A percentile compares a stretch with the other conserved stretches of the same genome.
These are phyloP conservation scores for Torulaspora delbrueckii DNA, from an alignment of 805 yeast genomes.

Conservation along the genomic window DNA sequence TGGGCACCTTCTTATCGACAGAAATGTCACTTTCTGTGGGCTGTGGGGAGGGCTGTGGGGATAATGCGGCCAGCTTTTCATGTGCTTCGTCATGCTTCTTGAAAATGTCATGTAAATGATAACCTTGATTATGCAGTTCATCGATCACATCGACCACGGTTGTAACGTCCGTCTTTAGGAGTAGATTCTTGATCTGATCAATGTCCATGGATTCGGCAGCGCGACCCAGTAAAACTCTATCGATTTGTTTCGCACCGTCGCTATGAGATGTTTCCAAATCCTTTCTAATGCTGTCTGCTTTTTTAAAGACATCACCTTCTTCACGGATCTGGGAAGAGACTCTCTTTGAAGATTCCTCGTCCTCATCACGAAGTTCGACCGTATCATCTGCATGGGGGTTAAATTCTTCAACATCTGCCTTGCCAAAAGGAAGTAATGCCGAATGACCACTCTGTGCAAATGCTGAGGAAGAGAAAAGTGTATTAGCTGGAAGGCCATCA, in stretches of 20 bases:
- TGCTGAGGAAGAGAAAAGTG: slow-evolving; percentile 24
- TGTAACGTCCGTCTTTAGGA: slow-evolving; percentile 38
- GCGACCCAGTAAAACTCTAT: slow-evolving; percentile 24
- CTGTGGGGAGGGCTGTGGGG: slow-evolving; percentile 7
- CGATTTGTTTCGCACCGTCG: slow-evolving; percentile 14
- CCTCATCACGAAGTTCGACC: slow-evolving; percentile 29
- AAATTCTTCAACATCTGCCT: slow-evolving; percentile 26
- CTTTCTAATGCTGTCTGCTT: slow-evolving; percentile 16
- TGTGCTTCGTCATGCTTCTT: slow-evolving; percentile 23
- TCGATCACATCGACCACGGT: slow-evolving; percentile 38
- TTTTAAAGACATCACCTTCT: slow-evolving; percentile 28
- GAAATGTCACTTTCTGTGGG: background rate
- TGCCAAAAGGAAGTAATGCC: slow-evolving; percentile 38
- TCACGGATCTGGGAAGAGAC: slow-evolving; percentile 18
- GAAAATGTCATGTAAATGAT: slow-evolving; percentile 37
- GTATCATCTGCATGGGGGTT: slow-evolving; percentile 32
- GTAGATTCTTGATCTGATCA: slow-evolving; percentile 36
- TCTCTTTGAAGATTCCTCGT: slow-evolving; percentile 12
- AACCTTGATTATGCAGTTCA: slow-evolving; percentile 39
- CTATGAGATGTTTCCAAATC: slow-evolving; percentile 9
- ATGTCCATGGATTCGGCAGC: slow-evolving; percentile 35
- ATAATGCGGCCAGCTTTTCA: slow-evolving; percentile 4
- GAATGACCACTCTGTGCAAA: slow-evolving; percentile 32
- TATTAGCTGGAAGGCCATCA: slow-evolving; percentile 6
- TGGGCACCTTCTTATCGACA: background rate